Evolutionary conservation across 306 rosid genomes (phyloP), one percentile per base, ranked within the genome.

Genomic region (Sindora glabra): DNA sequence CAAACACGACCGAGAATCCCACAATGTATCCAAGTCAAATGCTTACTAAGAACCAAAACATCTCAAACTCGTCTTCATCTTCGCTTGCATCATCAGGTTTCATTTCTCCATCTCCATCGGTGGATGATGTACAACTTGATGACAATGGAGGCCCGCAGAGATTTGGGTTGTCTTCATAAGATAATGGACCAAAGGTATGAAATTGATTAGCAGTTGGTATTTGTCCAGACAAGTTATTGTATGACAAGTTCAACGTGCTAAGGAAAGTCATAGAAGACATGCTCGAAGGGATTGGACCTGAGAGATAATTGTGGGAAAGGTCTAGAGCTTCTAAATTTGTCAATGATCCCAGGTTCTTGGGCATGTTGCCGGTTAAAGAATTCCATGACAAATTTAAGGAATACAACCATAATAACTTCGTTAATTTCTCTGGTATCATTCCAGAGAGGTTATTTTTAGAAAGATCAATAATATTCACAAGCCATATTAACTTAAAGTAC

Each of bases 371-470:
- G 1, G 37, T 45, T 6, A 67, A 24, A 8, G 32, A 30, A 47
- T 67, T 67, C 29, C 21, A 11, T 6, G 57, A 67, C 29, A 55
- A 46, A 47, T 67, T 67, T 48, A 67, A 56, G 37, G 32, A 54
- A 0, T 6, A 29, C 38, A 46, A 21, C 29, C 22, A 25, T 17
- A 34, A 24, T 23, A 48, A 34, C 41, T 56, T 15, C 1, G 8
- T 46, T 13, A 46, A 11, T 21, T 26, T 46, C 22, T 46, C 7
- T 2, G 66, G 66, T 3, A 68, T 68, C 39, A 48, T 59, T 21
- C 73, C 59, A 1, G 19, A 44, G 8, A 68, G 42, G 21, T 29
- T 46, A 18, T 57, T 67, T 2, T 10, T 37, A 0, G 67, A 58
- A 27, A 58, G 65, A 48, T 68, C 67, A 29, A 68, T 18, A 21